phyloP scores from a whole-genome alignment of 108 stramenopile species.

The Nannochloropsis gaditana region DNA sequence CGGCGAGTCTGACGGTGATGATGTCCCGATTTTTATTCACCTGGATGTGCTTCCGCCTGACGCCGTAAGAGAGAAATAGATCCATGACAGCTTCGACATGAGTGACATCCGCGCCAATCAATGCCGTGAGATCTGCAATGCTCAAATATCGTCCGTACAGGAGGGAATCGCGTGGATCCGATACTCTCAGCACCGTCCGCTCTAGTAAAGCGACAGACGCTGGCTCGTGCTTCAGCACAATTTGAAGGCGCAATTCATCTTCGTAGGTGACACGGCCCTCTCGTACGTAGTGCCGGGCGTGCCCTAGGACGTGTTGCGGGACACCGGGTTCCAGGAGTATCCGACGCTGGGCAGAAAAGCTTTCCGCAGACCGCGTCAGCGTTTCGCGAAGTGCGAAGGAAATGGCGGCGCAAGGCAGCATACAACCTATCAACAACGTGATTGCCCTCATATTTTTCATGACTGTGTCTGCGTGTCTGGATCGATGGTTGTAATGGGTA shows the following conservation, averaged over 20 bases:
- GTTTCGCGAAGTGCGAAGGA: background rate
- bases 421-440: too few relatives aligned
- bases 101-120: background rate
- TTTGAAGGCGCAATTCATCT: conserved; percentile 15
- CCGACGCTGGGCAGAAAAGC: background rate
- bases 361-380: conserved; percentile 6
- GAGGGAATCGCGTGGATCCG: background rate
- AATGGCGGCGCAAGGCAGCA: too few relatives aligned
- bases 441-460: too few relatives aligned
- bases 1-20: background rate
- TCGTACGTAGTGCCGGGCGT: background rate
- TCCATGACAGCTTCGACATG: background rate
- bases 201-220: background rate
- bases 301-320: background rate
- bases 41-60: background rate
- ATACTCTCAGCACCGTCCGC: background rate
- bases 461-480: too few relatives aligned
- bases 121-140: background rate
- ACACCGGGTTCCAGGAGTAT: background rate
- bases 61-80: background rate
- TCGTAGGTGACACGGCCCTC: background rate
- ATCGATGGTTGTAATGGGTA: too few relatives aligned
- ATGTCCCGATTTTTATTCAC: conserved; percentile 2
- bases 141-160: conserved; percentile 11
- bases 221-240: background rate